Evolutionary conservation across 1,284 basidiomycete species (phyloP), one percentile per base, ranked within the genome.

Genomic region (Stygiomarasmius scandens): DNA sequence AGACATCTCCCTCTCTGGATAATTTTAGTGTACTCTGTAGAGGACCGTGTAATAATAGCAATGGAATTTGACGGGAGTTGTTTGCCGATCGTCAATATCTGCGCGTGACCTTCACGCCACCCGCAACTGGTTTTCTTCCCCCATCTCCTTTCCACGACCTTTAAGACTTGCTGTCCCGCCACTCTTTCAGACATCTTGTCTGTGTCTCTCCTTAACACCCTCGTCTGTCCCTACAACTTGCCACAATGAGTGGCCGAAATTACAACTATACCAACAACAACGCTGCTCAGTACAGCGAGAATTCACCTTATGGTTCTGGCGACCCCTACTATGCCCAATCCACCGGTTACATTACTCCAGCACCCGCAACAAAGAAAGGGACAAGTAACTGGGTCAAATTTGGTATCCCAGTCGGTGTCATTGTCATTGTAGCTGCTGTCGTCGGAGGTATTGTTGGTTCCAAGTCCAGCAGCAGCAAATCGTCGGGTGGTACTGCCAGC

Each of bases 311-410:
- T 63, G 79, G 77, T 54, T 81, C 81, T 29, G 79, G 80, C 55
- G 83, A 89, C 66, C 85, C 86, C 6, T 86, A 84, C 72, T 86
- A 88, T 71, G 79, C 77, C 61, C 79, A 82, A 66, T 87, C 88
- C 45, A 80, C 86, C 12, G 88, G 87, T 52, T 88, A 79, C 63
- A 82, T 89, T 60, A 77, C 84, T 27, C 84, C 85, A 16, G 55
- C 58, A 61, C 65, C 77, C 77, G 43, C 79, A 77, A 77, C 77
- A 80, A 72, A 77, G 38, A 64, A 14, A 79, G 64, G 70, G 25
- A 61, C 68, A 23, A 80, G 75, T 67, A 74, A 71, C 47, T 85
- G 83, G 83, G 64, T 86, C 65, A 82, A 79, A 68, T 74, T 81
- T 47, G 84, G 82, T 61, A 59, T 85, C n/a, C 84, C 84, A 29